Evolutionary conservation across 1,284 basidiomycete genomes (phyloP).

Genomic region (Rhodofomes roseus): DNA sequence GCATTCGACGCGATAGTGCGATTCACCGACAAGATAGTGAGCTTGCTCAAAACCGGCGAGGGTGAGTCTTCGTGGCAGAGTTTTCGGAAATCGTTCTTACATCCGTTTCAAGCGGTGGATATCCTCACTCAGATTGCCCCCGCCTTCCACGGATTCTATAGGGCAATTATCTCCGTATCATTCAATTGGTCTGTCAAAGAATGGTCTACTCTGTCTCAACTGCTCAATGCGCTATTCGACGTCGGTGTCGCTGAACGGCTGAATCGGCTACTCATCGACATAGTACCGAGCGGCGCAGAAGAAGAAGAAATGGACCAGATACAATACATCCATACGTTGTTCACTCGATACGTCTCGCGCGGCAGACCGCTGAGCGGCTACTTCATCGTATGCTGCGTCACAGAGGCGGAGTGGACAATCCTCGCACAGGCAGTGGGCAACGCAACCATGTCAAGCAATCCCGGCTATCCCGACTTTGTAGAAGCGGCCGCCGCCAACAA

Average conservation of each 20-base stretch:
- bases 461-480: slow-evolving; percentile 35
- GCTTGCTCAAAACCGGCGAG: slow-evolving; percentile 48
- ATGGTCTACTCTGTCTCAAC: slow-evolving; percentile 57
- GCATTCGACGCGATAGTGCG: slow-evolving; percentile 54
- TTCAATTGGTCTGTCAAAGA: slow-evolving; percentile 73
- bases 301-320: slow-evolving; percentile 49
- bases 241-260: slow-evolving; percentile 61
- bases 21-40: slow-evolving; percentile 58
- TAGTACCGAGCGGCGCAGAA: slow-evolving; percentile 45
- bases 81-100: neutral
- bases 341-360: slow-evolving; percentile 72
- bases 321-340: slow-evolving; percentile 65
- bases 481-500: slow-evolving; percentile 80
- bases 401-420: slow-evolving; percentile 82
- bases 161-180: slow-evolving; percentile 75
- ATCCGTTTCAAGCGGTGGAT: slow-evolving; percentile 50
- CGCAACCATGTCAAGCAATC: slow-evolving; percentile 26
- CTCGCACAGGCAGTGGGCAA: slow-evolving; percentile 72
- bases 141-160: slow-evolving; percentile 82
- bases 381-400: slow-evolving; percentile 81
- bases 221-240: slow-evolving; percentile 56
- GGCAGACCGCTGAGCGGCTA: slow-evolving; percentile 83
- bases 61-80: slow-evolving; percentile 38
- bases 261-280: slow-evolving; percentile 62
- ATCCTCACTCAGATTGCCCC: slow-evolving; percentile 77